Evolutionary conservation across 2,329 filamentous ascomycete genomes (phyloP).

Genomic region (Fusarium nisikadoi): DNA sequence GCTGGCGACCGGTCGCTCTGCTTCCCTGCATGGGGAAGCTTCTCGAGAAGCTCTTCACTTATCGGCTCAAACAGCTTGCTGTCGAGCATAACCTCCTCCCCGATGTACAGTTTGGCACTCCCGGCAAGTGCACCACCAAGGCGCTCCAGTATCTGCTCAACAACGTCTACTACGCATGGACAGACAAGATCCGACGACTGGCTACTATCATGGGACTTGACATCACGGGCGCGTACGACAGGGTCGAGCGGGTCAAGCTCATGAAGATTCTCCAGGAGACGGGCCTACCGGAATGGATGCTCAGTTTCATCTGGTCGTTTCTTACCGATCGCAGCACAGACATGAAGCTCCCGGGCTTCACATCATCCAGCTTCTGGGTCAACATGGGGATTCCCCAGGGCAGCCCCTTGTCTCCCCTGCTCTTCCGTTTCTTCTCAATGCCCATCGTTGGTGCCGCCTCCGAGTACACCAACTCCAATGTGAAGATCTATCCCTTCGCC

Average conservation of each 20-base stretch:
- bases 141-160: background rate
- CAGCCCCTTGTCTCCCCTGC: slow-evolving; percentile 8
- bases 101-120: background rate
- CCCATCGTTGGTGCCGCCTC: background rate
- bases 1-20: slow-evolving; percentile 14
- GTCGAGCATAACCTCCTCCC: background rate
- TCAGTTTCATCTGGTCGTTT: slow-evolving; percentile 12
- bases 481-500: background rate
- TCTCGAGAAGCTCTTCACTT: slow-evolving; percentile 2
- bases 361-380: background rate
- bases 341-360: background rate
- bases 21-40: slow-evolving; percentile 7
- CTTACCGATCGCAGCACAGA: background rate
- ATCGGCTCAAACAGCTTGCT: background rate
- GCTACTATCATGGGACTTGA: slow-evolving; percentile 12
- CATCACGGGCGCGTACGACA: slow-evolving; percentile 18
- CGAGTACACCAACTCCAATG: background rate
- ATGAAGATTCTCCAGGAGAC: background rate
- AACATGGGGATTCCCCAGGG: slow-evolving; percentile 31
- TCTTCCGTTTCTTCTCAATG: slow-evolving; percentile 18
- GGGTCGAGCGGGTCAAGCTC: background rate
- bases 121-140: background rate
- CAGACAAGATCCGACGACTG: background rate
- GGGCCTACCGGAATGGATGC: background rate
- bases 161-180: background rate